phyloP scores from a whole-genome alignment of 1,139 yeast species.

The Maudiozyma humilis region DNA sequence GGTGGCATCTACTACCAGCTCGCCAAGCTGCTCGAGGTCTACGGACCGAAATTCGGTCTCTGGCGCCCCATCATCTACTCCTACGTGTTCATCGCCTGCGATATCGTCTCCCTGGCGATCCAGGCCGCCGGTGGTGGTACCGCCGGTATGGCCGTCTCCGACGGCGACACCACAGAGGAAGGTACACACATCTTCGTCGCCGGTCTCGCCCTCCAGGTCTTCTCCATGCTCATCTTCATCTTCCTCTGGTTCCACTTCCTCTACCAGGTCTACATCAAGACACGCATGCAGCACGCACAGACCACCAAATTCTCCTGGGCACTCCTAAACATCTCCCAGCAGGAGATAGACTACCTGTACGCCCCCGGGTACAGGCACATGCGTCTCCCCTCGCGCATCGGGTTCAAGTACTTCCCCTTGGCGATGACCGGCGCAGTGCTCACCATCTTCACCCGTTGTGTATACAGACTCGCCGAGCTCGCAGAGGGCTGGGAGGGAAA shows the following conservation, averaged over 20 bases:
- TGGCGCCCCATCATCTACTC: constrained; percentile 72
- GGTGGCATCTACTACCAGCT: constrained; percentile 76
- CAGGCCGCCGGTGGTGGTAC: constrained; percentile 84
- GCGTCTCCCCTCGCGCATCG: constrained; percentile 27
- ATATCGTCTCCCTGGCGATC: constrained; percentile 57
- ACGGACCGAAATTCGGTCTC: constrained; percentile 54
- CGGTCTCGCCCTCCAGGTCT: constrained; percentile 73
- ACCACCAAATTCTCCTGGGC: constrained; percentile 19
- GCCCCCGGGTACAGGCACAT: constrained; percentile 20
- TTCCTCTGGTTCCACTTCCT: constrained; percentile 49
- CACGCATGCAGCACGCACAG: constrained; percentile 23
- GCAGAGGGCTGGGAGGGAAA: constrained; percentile 71
- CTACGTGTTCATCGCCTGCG: constrained; percentile 57
- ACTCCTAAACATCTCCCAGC: constrained; percentile 26
- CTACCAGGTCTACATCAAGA: constrained; percentile 38
- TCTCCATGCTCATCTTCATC: constrained; percentile 60
- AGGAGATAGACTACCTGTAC: constrained; percentile 25
- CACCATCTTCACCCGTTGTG: constrained; percentile 61
- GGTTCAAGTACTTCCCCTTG: constrained; percentile 42
- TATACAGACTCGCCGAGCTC: constrained; percentile 74
- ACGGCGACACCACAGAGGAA: constrained; percentile 32
- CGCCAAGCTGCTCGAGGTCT: constrained; percentile 64
- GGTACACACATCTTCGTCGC: constrained; percentile 79
- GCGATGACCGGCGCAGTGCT: constrained; percentile 48
- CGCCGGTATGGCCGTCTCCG: constrained; percentile 42